These are phyloP conservation scores for Sporothrix variecibatus DNA, from an alignment of 2,329 filamentous ascomycete species.

Conservation along the genomic window DNA sequence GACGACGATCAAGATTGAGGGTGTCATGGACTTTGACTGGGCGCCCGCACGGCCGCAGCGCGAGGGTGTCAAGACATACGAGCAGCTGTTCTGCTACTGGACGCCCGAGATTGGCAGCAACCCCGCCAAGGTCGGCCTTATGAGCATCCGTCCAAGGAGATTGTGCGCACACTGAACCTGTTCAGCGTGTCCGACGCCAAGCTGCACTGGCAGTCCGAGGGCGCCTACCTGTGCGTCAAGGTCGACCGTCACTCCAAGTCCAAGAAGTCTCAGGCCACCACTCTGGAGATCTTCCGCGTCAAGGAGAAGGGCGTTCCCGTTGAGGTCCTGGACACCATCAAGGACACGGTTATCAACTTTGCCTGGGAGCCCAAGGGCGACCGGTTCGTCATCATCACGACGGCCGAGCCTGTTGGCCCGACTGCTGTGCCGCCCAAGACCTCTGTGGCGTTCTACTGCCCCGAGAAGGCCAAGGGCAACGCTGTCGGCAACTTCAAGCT, in stretches of 20 bases:
- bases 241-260: conserved; percentile 98
- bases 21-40: conserved; percentile 98
- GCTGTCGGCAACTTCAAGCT: conserved; percentile 93
- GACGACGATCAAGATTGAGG: conserved; percentile 92
- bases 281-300: conserved; percentile 96
- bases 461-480: conserved; percentile 85
- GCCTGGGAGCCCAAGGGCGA: conserved; percentile 99
- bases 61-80: conserved; percentile 85
- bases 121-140: conserved; percentile 93
- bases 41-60: conserved; percentile 79
- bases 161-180: conserved; percentile 90
- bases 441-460: conserved; percentile 91
- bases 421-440: conserved; percentile 91
- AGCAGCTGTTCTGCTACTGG: conserved; percentile 98
- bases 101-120: conserved; percentile 97
- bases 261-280: conserved; percentile 96
- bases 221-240: conserved; percentile 94
- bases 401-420: conserved; percentile 75
- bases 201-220: conserved; percentile 97
- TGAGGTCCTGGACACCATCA: conserved; percentile 95
- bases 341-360: conserved; percentile 99
- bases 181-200: conserved; percentile 98
- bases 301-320: conserved; percentile 97
- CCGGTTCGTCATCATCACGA: conserved; percentile 95
- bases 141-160: conserved; percentile 93